These are phyloP conservation scores for Prunus dulcis DNA, from an alignment of 306 rosid genomes.

Conservation along the genomic window DNA sequence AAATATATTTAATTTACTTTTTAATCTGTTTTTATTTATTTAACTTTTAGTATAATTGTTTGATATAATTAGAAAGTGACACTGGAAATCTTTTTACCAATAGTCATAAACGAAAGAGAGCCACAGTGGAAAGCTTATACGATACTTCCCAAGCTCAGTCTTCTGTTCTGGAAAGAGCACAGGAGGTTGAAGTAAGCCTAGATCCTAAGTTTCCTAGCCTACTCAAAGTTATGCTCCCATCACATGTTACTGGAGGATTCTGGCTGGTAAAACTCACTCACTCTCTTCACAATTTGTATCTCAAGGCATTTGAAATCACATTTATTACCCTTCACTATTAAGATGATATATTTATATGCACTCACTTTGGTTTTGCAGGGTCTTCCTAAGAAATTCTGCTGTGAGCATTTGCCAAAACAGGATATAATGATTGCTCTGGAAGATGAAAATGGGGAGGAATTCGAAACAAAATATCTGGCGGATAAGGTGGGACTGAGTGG, in stretches of 20 bases:
- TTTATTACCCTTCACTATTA: neutral
- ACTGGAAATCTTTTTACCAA: neutral
- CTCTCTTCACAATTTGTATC: neutral
- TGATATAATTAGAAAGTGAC: neutral
- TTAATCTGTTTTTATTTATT: neutral
- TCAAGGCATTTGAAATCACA: neutral
- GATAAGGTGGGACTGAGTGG: slow-evolving; percentile 42
- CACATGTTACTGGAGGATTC: slow-evolving; percentile 50
- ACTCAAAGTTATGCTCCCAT: slow-evolving; percentile 37
- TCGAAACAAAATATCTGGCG: slow-evolving; percentile 32
- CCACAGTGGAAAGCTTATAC: neutral
- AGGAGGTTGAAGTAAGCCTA: slow-evolving; percentile 34
- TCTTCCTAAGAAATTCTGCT: slow-evolving; percentile 40
- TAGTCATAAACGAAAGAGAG: slow-evolving; percentile 28
- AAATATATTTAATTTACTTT: neutral
- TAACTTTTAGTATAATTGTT: neutral
- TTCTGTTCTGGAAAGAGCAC: slow-evolving; percentile 26
- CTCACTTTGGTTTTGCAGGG: slow-evolving; percentile 38
- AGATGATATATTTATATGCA: neutral
- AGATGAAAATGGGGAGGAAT: slow-evolving; percentile 38
- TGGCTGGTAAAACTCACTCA: slow-evolving; percentile 46
- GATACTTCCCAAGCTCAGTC: slow-evolving; percentile 2
- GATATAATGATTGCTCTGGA: slow-evolving; percentile 41
- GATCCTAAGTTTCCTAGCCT: slow-evolving; percentile 33
- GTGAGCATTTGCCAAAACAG: slow-evolving; percentile 36